Conservation (phyloP, 805 yeast genomes). For the Candida fluviatilis region DNA sequence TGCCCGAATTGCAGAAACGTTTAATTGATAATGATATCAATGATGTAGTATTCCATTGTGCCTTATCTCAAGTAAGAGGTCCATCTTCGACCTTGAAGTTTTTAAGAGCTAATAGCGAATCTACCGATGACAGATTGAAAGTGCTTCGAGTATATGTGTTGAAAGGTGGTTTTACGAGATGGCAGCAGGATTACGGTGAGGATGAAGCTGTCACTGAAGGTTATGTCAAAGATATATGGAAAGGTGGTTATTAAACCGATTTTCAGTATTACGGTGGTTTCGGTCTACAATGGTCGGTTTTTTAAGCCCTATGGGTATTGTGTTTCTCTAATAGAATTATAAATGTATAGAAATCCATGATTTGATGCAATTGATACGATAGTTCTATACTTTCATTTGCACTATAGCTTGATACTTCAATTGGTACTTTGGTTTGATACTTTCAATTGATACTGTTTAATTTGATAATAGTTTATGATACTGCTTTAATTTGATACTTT, state of each 20-base stretch:
- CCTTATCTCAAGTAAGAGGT: constrained; percentile 86
- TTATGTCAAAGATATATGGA: constrained; percentile 34
- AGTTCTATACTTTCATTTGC: too few relatives aligned
- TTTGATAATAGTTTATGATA: too few relatives aligned
- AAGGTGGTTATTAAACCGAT: neutral
- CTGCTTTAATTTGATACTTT: too few relatives aligned
- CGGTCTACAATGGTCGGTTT: too few relatives aligned
- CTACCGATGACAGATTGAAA: constrained; percentile 18
- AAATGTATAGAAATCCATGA: too few relatives aligned
- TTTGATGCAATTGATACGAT: too few relatives aligned
- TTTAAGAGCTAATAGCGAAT: constrained; percentile 39
- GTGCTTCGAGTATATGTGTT: constrained; percentile 62
- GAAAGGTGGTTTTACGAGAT: constrained; percentile 77
- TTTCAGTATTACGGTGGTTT: too few relatives aligned
- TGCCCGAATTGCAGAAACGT: constrained; percentile 34
- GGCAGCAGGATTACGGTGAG: constrained; percentile 76
- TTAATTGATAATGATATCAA: constrained; percentile 29
- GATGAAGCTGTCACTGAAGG: constrained; percentile 60
- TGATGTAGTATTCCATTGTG: constrained; percentile 84
- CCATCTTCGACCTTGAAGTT: constrained; percentile 77
- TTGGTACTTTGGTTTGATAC: too few relatives aligned
- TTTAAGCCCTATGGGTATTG: too few relatives aligned
- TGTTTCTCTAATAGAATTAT: too few relatives aligned
- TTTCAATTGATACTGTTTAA: too few relatives aligned
- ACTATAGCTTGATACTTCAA: too few relatives aligned